Base-by-base conservation (phyloP, 139 green algal species). In the Zygnema cylindricum region DNA sequence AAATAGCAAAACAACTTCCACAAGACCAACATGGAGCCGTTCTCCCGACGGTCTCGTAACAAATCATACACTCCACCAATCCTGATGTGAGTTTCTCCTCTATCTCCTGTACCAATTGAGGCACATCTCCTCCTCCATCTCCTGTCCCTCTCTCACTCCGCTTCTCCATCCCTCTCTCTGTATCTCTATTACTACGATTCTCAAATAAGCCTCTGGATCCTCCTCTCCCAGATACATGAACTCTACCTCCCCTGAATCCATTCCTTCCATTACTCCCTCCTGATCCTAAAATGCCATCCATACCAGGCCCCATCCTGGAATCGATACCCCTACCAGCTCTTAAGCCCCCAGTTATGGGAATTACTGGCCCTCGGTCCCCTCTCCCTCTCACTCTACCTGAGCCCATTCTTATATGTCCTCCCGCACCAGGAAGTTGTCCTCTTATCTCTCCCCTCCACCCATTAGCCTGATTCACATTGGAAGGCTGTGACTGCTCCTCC, bases 51-150 rank as follows among this genome's bases (percentile, higher is more conserved):
- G n/a, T 25, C 1, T 91, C 86, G 22, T 36, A 78, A 78, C 86
- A 91, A 32, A 91, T 90, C 79, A 90, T 83, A 22, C 86, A 91
- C 86, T 91, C 86, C 23, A 91, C 41, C 79, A 85, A 42, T 3
- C 82, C 86, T 16, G 36, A 42, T 0, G n/a, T 32, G 40, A 91
- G 81, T 22, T 90, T 86, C 38, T 84, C 85, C 69, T 91, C 71
- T 1, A 91, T 71, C 39, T 91, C 86, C 81, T 90, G 82, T 41
- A 91, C 81, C 40, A 76, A n/a, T 54, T 91, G 25, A 38, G 86
- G 86, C 3, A 90, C 82, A n/a, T n/a, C n/a, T n/a, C n/a, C n/a
- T 11, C 3, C 21, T 7, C 11, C 11, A 11, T 43, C 38, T 16
- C 38, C 71, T 43, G 71, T 43, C 71, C 49, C 49, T 63, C 7